These are phyloP conservation scores for Boletus fagicola DNA, from an alignment of 768 basidiomycete genomes.

Conservation along the genomic window DNA sequence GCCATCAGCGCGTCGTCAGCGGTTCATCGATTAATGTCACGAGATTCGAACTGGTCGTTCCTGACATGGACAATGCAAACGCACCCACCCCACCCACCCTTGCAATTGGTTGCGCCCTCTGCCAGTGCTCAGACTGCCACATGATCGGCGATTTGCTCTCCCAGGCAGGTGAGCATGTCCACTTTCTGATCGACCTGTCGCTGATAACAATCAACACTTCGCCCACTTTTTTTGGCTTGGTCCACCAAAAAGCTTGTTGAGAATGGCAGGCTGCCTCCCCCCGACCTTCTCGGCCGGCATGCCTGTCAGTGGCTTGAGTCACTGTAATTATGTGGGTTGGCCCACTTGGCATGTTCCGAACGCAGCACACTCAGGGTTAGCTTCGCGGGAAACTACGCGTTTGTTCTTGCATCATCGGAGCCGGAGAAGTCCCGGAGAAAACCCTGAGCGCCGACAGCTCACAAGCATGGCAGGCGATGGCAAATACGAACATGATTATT, in stretches of 20 bases:
- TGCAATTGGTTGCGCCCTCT: not conserved
- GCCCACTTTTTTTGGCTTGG: not conserved
- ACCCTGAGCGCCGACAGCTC: conserved; percentile 30
- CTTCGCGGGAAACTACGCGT: conserved; percentile 23
- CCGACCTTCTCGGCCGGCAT: not conserved
- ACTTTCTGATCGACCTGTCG: conserved; percentile 9
- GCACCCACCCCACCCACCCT: not conserved
- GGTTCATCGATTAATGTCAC: conserved; percentile 20
- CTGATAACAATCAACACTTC: conserved; percentile 5
- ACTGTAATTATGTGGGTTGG: too few species aligned
- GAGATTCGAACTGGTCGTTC: conserved; percentile 17
- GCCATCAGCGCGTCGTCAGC: conserved; percentile 11
- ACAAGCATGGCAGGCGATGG: conserved; percentile 28
- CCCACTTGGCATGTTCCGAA: not conserved
- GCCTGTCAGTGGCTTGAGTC: not conserved
- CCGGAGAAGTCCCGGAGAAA: conserved; percentile 25
- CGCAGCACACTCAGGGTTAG: conserved; percentile 16
- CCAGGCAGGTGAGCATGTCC: not conserved
- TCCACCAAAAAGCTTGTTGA: conserved; percentile 1
- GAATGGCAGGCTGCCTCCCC: not conserved
- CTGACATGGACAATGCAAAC: conserved; percentile 11
- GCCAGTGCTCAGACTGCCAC: not conserved
- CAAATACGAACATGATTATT: conserved; percentile 26
- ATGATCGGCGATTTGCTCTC: conserved; percentile 9
- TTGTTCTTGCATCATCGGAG: conserved; percentile 16